Conservation (phyloP, 208 protist genomes). For the Leishmania aethiopica region DNA sequence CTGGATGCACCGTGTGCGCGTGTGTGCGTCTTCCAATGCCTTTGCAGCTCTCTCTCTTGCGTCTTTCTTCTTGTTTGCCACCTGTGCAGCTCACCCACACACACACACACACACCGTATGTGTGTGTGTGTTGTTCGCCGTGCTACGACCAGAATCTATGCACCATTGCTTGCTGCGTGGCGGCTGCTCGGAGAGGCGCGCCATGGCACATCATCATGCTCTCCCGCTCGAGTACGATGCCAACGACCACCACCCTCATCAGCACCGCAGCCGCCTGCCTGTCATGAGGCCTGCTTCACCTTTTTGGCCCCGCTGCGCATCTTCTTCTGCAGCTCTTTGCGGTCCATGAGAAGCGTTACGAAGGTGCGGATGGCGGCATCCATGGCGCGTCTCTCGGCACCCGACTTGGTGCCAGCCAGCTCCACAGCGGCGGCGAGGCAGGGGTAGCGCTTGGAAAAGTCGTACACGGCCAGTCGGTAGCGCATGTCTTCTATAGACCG, state of each 20-base stretch:
- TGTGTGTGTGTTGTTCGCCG: not conserved
- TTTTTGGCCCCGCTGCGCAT: slow-evolving; percentile 41
- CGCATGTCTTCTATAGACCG: slow-evolving; percentile 65
- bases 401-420: slow-evolving; percentile 47
- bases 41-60: not conserved
- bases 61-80: not conserved
- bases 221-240: not conserved
- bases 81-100: not conserved
- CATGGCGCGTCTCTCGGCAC: slow-evolving; percentile 52
- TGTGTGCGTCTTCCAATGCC: not conserved
- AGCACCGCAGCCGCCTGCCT: not conserved
- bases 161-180: not conserved
- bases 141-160: not conserved
- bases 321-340: slow-evolving; percentile 71
- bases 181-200: not conserved
- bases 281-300: slow-evolving; percentile 8
- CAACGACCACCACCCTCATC: not conserved
- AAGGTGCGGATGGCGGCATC: slow-evolving; percentile 56
- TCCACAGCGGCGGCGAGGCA: slow-evolving; percentile 49
- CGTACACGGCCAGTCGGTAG: slow-evolving; percentile 67
- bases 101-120: not conserved
- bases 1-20: not conserved
- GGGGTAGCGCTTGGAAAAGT: slow-evolving; percentile 65
- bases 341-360: slow-evolving; percentile 57
- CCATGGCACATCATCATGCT: not conserved